phyloP scores from a whole-genome alignment of 352 stramenopile genomes.

The Globisporangium spinosum region DNA sequence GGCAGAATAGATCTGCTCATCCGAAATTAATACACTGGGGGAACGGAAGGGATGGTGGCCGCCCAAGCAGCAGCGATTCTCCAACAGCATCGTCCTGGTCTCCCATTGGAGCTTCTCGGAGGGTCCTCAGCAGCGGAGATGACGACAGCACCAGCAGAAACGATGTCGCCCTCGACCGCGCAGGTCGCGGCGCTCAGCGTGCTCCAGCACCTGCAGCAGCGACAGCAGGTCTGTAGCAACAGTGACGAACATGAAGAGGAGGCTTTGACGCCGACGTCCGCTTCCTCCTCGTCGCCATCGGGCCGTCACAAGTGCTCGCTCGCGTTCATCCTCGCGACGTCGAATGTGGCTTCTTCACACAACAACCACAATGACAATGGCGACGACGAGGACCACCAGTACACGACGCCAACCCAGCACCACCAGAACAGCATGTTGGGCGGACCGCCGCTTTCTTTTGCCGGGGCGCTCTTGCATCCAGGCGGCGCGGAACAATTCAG shows the following conservation, averaged over 20 bases:
- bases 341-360: conserved; percentile 23
- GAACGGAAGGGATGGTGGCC: not conserved
- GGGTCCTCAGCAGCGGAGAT: not conserved
- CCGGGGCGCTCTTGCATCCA: not conserved
- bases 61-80: not conserved
- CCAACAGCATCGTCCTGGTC: not conserved
- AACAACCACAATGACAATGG: conserved; percentile 6
- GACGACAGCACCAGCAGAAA: not conserved
- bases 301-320: conserved; percentile 47
- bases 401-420: not conserved
- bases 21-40: no score
- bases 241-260: not conserved
- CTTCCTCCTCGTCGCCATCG: conserved; percentile 10
- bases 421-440: not conserved
- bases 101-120: not conserved
- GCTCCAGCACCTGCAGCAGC: not conserved
- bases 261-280: not conserved
- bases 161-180: not conserved
- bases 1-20: no score
- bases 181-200: not conserved
- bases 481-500: not conserved
- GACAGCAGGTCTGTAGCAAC: not conserved
- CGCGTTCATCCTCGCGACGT: conserved; percentile 42
- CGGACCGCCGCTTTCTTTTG: not conserved
- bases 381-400: not conserved